Conservation (phyloP, 2,329 filamentous ascomycete genomes). For the Phyllosticta paracitricarpa region DNA sequence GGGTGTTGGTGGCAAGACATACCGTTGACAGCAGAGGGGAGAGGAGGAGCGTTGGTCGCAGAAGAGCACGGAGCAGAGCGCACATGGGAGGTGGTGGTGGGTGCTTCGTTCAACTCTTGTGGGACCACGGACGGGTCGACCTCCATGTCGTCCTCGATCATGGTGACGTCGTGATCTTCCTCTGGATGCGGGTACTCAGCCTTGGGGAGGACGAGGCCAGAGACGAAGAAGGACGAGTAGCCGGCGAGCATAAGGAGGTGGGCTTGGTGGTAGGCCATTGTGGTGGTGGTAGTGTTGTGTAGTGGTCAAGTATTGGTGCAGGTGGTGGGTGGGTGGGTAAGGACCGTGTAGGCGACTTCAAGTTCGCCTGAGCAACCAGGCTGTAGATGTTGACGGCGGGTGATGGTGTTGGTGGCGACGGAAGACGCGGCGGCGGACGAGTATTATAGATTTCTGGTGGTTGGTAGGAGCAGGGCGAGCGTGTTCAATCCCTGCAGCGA, state of each 20-base stretch:
- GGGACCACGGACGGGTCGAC: not conserved
- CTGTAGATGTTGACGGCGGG: not conserved
- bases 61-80: constrained; percentile 1
- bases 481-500: not conserved
- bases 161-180: not conserved
- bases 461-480: not conserved
- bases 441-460: constrained; percentile 9
- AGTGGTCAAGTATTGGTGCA: not conserved
- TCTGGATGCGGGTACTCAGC: not conserved
- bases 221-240: constrained; percentile 10
- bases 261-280: constrained; percentile 9
- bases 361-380: not conserved
- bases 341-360: not conserved
- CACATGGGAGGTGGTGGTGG: not conserved
- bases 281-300: not conserved
- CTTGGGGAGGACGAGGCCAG: constrained; percentile 8
- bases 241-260: constrained; percentile 9
- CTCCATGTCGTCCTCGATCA: not conserved
- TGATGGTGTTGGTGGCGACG: not conserved
- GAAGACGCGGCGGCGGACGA: not conserved
- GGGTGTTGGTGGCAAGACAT: not conserved
- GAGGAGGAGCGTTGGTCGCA: not conserved
- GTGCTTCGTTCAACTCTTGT: not conserved
- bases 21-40: not conserved
- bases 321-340: not conserved